These are phyloP conservation scores for Mycena albidolilacea DNA, from an alignment of 768 basidiomycete species.

Conservation along the genomic window DNA sequence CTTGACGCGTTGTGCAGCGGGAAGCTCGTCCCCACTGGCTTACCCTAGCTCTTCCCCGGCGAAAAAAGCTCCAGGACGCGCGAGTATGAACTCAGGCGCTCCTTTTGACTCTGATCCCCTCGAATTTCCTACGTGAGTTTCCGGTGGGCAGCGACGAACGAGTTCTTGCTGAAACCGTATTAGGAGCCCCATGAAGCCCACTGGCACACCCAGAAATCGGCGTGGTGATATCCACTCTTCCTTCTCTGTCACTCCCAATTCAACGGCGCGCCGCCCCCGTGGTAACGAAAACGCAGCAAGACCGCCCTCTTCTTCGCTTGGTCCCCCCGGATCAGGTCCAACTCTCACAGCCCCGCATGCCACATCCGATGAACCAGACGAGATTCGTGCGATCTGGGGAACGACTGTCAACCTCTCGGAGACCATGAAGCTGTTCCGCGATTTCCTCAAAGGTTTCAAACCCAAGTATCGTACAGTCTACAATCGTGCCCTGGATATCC, in stretches of 20 bases:
- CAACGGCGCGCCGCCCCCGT: constrained; percentile 57
- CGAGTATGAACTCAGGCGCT: constrained; percentile 51
- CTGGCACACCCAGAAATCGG: constrained; percentile 78
- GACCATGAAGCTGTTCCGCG: constrained; percentile 91
- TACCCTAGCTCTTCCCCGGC: constrained; percentile 76
- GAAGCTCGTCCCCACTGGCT: constrained; percentile 74
- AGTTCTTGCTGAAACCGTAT: constrained; percentile 1
- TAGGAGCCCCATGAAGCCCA: constrained; percentile 67
- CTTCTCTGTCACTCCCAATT: constrained; percentile 67
- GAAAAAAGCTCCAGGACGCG: constrained; percentile 61
- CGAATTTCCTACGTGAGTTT: constrained; percentile 76
- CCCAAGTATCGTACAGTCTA: constrained; percentile 86
- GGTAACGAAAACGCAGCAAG: constrained; percentile 25
- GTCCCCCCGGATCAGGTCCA: constrained; percentile 43
- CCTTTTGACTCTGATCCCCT: constrained; percentile 75
- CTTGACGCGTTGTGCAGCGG: constrained; percentile 51
- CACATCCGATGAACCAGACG: constrained; percentile 82
- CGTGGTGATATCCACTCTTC: constrained; percentile 95
- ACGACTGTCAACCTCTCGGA: constrained; percentile 94
- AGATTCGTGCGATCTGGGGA: constrained; percentile 96
- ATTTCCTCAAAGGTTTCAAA: constrained; percentile 94
- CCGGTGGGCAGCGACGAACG: not conserved
- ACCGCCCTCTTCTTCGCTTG: constrained; percentile 36
- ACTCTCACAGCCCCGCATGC: constrained; percentile 73
- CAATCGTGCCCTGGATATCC: constrained; percentile 74